Evolutionary conservation across 768 basidiomycete genomes (phyloP).

Genomic region (Tulasnella sp.): DNA sequence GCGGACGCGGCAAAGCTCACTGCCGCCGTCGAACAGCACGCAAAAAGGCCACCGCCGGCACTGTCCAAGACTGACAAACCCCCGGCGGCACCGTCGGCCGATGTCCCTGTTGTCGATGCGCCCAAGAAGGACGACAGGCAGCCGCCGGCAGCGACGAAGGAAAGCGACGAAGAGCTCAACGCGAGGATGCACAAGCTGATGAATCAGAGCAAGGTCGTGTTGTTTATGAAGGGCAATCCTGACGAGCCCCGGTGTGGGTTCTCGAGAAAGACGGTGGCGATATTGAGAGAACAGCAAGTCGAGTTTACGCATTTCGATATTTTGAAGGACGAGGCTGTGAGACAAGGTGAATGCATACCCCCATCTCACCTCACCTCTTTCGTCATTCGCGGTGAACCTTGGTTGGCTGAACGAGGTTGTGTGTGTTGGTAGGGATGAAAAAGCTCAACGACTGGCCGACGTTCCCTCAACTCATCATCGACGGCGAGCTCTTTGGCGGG

Average conservation of each 20-base stretch:
- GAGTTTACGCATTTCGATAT: slow-evolving; percentile 75
- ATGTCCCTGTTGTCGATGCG: slow-evolving; percentile 20
- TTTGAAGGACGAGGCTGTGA: slow-evolving; percentile 61
- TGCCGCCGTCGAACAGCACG: slow-evolving; percentile 46
- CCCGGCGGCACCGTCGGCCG: slow-evolving; percentile 27
- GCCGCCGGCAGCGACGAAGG: slow-evolving; percentile 24
- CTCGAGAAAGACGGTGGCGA: slow-evolving; percentile 55
- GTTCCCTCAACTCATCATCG: slow-evolving; percentile 72
- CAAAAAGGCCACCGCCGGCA: slow-evolving; percentile 30
- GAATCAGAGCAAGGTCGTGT: slow-evolving; percentile 61
- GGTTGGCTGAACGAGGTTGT: background rate
- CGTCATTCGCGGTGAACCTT: background rate
- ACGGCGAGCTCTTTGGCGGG: slow-evolving; percentile 91
- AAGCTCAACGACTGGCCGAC: slow-evolving; percentile 84
- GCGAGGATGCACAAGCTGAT: slow-evolving; percentile 56
- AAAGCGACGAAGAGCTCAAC: slow-evolving; percentile 56
- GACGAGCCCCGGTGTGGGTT: slow-evolving; percentile 74
- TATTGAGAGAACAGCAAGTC: slow-evolving; percentile 52
- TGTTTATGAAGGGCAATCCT: slow-evolving; percentile 88
- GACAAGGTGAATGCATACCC: slow-evolving; percentile 46
- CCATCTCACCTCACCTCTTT: background rate
- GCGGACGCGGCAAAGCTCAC: slow-evolving; percentile 62
- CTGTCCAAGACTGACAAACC: slow-evolving; percentile 39
- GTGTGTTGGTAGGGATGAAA: slow-evolving; percentile 34
- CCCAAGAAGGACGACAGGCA: background rate